Base-by-base conservation (phyloP, 768 basidiomycete species). In the Boletales sp. region DNA sequence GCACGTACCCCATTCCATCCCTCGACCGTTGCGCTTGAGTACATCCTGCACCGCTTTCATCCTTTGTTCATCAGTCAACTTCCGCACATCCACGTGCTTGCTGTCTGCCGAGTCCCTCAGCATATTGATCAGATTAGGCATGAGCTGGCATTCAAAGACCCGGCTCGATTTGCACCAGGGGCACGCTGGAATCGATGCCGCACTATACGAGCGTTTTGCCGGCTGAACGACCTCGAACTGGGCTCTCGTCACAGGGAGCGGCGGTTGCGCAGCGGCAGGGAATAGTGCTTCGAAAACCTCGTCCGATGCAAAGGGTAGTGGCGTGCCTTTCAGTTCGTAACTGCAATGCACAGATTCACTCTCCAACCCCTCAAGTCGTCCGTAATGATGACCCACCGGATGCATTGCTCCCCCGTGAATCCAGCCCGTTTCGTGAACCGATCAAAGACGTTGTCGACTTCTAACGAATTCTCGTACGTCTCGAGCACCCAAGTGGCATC, bases 1-100 rank as follows among this genome's bases (percentile, higher is more conserved):
- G 49, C 87, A 84, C 2, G 89, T 94, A 0, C 95, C 95, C 92
- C 94, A 98, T 51, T 94, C 92, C 90, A 98, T 94, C 0, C 86
- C 86, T 37, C 72, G 70, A 45, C 75, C 70, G 30, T 59, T 69
- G 12, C 72, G 74, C 58, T 81, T 80, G 53, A 90, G 63, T 19
- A 71, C 72, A 35, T 71, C 66, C 60, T 83, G 77, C 9, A 92
- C 72, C 41, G 78, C 79, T 56, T 78, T 78, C 54, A 80, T 76
- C 59, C 89, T 73, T 65, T 90, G 84, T 60, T 83, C 86, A 40
- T 90, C 87, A 8, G 80, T 78, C 61, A 76, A 51, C 40, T 71
- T 73, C 55, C 64, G 68, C 41, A 51, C 53, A 45, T 59, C 65
- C 21, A 58, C 37, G 30, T 55, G 50, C 34, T 57, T 56, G 42